Base-by-base conservation (phyloP, 2,329 filamentous ascomycete genomes). In the Hypoxylon sp. region DNA sequence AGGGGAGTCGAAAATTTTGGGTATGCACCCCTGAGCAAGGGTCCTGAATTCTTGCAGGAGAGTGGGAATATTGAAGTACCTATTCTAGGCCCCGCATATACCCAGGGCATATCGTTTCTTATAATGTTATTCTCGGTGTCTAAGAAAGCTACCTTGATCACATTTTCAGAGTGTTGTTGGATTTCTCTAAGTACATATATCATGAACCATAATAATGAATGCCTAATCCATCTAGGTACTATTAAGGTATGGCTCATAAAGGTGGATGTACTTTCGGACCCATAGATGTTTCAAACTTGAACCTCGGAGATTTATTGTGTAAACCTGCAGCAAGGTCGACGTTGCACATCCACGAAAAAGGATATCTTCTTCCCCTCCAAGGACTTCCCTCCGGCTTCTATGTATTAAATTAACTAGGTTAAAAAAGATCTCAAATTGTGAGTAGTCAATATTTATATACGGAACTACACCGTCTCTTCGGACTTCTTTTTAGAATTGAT, bases 251-350 rank as follows among this genome's bases (percentile, higher is more conserved):
- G n/a, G 9, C 24, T 35, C 50, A 47, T n/a, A 26, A 50, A n/a
- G 46, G 51, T 57, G 26, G 35, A 51, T 60, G 31, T 63, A 60
- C 39, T 63, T 33, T 33, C 29, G 37, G 22, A 29, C 22, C 46
- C 46, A 50, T 29, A 13, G 22, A 58, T 63, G 53, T 71, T 63
- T 71, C 62, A 51, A 64, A 37, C 42, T 57, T 24, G 50, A 60
- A 60, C 60, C 57, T 71, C 69, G 69, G 69, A 71, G 69, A 71
- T 69, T 71, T 71, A 69, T 67, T 50, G 35, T 59, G 59, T 55
- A 61, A 64, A 67, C 54, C 50, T 64, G 64, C 58, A 59, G 46
- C 48, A 39, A 39, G 8, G 26, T 26, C 46, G 39, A 47, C 11
- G 59, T 63, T 39, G 26, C 63, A 67, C 59, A 33, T 61, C 60